phyloP scores from a whole-genome alignment of 371 early-diverging fungal genomes.

The Zopfochytrium polystomum region DNA sequence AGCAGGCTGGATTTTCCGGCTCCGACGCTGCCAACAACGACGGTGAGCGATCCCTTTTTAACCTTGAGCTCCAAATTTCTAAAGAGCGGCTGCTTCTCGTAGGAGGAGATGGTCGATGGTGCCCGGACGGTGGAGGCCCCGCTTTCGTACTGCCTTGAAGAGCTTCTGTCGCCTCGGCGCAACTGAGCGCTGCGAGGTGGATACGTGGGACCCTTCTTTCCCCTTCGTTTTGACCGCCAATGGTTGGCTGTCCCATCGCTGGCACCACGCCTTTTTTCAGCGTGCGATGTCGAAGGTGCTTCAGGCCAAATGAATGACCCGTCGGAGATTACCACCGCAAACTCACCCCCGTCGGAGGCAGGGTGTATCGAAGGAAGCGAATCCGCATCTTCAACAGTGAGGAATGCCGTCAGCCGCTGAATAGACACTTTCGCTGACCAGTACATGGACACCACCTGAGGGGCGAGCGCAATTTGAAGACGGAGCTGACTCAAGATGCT shows the following conservation, averaged over 20 bases:
- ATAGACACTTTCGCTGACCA: slow-evolving; percentile 15
- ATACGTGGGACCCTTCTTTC: background rate
- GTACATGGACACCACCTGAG: background rate
- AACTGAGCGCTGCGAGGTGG: too few relatives aligned
- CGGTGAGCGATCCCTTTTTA: background rate
- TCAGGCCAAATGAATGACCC: slow-evolving; percentile 10
- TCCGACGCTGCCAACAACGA: slow-evolving; percentile 39
- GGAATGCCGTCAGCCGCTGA: slow-evolving; percentile 8
- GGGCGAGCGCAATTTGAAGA: slow-evolving; percentile 13
- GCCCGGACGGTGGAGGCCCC: too few relatives aligned
- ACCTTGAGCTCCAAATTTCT: slow-evolving; percentile 3
- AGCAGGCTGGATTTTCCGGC: slow-evolving; percentile 36
- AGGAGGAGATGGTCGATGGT: background rate
- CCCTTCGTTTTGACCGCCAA: background rate
- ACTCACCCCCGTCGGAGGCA: background rate
- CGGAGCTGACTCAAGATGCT: slow-evolving; percentile 17
- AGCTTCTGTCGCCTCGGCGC: background rate
- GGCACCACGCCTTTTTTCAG: background rate
- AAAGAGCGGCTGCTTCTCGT: background rate
- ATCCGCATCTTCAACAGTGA: slow-evolving; percentile 5
- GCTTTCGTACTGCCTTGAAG: background rate
- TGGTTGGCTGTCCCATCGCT: background rate
- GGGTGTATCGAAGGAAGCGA: too few relatives aligned
- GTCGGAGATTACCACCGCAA: background rate
- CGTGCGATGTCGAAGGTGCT: background rate